Percentiles rank a stretch among this genome's conserved stretches.
Evolutionary conservation across 169 alveolate genomes (phyloP).

Genomic region (Ichthyophthirius multifiliis): DNA sequence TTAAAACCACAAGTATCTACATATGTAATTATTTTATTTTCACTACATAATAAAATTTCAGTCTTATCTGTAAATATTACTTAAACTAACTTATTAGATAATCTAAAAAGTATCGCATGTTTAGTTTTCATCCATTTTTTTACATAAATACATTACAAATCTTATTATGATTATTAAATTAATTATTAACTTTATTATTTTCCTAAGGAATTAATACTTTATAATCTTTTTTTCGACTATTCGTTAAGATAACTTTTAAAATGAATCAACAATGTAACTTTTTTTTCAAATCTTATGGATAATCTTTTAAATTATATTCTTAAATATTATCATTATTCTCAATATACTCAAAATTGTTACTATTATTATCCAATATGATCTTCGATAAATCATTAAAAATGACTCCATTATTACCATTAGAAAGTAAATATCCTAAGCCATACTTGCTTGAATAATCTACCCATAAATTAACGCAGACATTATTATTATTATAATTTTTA

Average conservation of each 20-base stretch:
- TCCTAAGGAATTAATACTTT: conserved; percentile 35
- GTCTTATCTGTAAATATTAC: conserved; percentile 85
- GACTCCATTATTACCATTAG: conserved; percentile 82
- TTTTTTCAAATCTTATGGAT: conserved; percentile 81
- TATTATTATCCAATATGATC: conserved; percentile 66
- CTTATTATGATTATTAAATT: conserved; percentile 24
- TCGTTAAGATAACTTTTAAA: conserved; percentile 83
- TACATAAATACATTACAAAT: conserved; percentile 60
- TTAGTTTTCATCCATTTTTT: conserved; percentile 88
- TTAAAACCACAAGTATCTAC: conserved; percentile 81
- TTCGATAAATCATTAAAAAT: conserved; percentile 86
- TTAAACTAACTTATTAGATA: conserved; percentile 84
- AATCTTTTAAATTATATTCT: conserved; percentile 58
- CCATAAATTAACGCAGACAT: conserved; percentile 81
- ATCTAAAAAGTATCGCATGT: conserved; percentile 86
- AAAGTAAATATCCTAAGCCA: conserved; percentile 87
- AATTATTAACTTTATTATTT: not conserved
- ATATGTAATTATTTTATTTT: conserved; percentile 75
- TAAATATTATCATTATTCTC: conserved; percentile 72
- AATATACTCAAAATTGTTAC: conserved; percentile 52
- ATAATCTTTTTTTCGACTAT: conserved; percentile 30
- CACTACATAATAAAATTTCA: conserved; percentile 78
- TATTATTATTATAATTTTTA: not conserved
- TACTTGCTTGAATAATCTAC: conserved; percentile 85
- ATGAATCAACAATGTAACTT: conserved; percentile 78